Evolutionary conservation across 2,329 filamentous ascomycete species (phyloP), one percentile per base, ranked within the genome.

Genomic region (Calonectria fujianensis): DNA sequence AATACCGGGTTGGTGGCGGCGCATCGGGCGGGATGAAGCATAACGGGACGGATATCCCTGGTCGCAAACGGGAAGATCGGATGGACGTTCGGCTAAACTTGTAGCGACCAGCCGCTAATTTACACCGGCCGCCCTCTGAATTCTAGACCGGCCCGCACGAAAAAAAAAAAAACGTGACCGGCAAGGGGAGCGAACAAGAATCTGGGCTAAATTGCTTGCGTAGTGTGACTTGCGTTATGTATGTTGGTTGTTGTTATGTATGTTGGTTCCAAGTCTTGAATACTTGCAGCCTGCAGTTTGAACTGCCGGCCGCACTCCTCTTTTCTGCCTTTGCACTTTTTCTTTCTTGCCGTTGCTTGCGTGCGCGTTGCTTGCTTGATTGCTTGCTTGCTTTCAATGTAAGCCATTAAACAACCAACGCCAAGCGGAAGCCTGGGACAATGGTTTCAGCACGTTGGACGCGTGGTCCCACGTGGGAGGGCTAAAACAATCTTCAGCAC

Each of bases 1-100:
- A 20, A 48, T 45, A n/a, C 64, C 48, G 50, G 59, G 18, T 37
- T 29, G 29, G 41, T 31, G 41, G 66, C 71, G 66, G 71, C 57
- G 57, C 57, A 66, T 73, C 71, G 39, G 57, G 65, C 54, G 65
- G 52, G 45, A 73, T 41, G 59, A 41, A 61, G 63, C 57, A 61
- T 27, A 64, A 59, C 35, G 64, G 37, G 57, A 73, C 54, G 66
- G 71, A 63, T 69, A 63, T 69, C 71, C 57, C 54, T 51, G 54
- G 51, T 32, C 65, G 32, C 57, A 61, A 63, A 63, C 71, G 66
- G 66, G 71, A 73, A 66, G 66, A 73, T 73, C 71, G 71, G 71
- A 65, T 39, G 57, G 54, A 69, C 20, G 69, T 31, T 57, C 63
- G 51, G 63, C n/a, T 61, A 61, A 61, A 13, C 27, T 29, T 54